These are phyloP conservation scores for Oryza coarctata DNA, from an alignment of 176 grass and related monocot species.

Conservation along the genomic window DNA sequence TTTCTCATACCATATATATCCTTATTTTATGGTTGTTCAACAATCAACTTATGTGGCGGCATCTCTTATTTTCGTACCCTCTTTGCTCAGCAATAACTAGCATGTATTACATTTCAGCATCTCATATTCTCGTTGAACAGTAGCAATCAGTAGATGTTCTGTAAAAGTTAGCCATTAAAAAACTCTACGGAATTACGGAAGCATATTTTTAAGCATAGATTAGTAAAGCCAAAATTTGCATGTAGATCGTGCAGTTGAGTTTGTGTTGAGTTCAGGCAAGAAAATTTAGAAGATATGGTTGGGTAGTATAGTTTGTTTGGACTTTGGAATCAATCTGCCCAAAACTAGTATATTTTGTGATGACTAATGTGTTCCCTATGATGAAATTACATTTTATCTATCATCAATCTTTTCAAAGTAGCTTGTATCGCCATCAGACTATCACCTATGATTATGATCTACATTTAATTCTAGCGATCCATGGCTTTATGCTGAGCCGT, in stretches of 20 bases:
- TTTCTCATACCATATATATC: constrained; percentile 1
- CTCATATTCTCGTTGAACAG: background rate
- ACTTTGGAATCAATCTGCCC: constrained; percentile 8
- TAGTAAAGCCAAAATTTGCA: background rate
- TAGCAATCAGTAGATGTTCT: constrained; percentile 14
- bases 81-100: background rate
- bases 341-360: background rate
- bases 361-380: background rate
- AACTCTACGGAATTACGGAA: background rate
- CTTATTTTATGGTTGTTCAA: constrained; percentile 43
- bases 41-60: constrained; percentile 18
- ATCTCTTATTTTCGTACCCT: background rate
- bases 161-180: background rate
- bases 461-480: background rate
- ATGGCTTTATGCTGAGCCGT: background rate
- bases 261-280: constrained; percentile 7
- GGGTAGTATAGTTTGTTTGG: background rate
- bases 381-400: constrained; percentile 2
- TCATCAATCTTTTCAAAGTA: constrained; percentile 19
- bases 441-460: constrained; percentile 12
- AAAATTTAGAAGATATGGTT: background rate
- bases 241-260: constrained; percentile 26
- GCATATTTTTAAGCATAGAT: background rate
- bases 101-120: constrained; percentile 1
- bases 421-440: constrained; percentile 7